Evolutionary conservation across 371 early-diverging fungal genomes (phyloP).

Genomic region (Mortierella sp.): DNA sequence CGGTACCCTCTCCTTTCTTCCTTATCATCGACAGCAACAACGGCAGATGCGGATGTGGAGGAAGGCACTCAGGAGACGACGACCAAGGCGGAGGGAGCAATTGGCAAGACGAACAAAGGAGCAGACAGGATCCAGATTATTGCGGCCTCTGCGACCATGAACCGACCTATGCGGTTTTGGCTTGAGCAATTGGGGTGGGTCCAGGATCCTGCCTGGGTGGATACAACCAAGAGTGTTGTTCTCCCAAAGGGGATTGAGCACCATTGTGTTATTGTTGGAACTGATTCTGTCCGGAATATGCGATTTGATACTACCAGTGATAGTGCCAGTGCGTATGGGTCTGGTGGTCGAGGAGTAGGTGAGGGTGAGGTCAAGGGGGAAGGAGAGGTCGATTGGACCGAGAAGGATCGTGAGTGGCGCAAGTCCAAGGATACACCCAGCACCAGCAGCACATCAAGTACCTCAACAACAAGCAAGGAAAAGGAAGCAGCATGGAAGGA

Average conservation of each 20-base stretch:
- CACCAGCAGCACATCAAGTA: not conserved
- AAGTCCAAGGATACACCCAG: constrained; percentile 2
- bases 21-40: not conserved
- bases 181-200: constrained; percentile 72
- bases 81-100: not conserved
- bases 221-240: constrained; percentile 65
- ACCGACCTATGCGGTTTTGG: constrained; percentile 73
- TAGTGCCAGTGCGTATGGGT: too few species aligned
- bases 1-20: not conserved
- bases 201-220: constrained; percentile 72
- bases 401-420: constrained; percentile 33
- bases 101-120: constrained; percentile 1
- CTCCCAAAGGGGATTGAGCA: constrained; percentile 63
- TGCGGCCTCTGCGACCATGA: constrained; percentile 82
- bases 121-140: constrained; percentile 65
- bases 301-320: not conserved
- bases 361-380: constrained; percentile 13
- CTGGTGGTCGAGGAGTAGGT: not conserved
- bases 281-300: constrained; percentile 68
- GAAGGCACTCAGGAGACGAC: not conserved
- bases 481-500: constrained; percentile 41
- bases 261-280: constrained; percentile 70
- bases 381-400: constrained; percentile 36
- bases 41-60: not conserved
- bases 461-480: not conserved